Evolutionary conservation across 768 basidiomycete species (phyloP), one percentile per base, ranked within the genome.

Genomic region (Phlegmacium glaucopus): DNA sequence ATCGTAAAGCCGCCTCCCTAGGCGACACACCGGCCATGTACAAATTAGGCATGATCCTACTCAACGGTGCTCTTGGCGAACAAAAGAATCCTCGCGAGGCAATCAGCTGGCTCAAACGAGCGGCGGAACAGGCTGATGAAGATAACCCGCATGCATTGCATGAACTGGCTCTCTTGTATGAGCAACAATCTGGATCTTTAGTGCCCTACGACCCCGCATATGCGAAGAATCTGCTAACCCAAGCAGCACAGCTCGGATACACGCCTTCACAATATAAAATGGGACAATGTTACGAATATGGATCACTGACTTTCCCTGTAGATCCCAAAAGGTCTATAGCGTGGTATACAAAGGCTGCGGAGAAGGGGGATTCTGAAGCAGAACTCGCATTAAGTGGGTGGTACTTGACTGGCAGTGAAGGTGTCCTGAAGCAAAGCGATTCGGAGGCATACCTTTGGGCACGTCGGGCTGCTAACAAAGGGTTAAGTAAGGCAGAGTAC

Each of bases 371-470:
- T 62, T 72, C 91, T 1, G 94, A 97, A 61, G 93, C 94, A 2
- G 96, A 98, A 69, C 77, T 99, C 44, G 94, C 95, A 13, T 67
- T 99, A 51, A 95, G 93, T 53, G 96, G 96, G 18, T 99, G 96
- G 96, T 99, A 98, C 71, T 71, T 99, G 51, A 98, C 95, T 0
- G 92, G 92, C 3, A 91, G 85, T 61, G 95, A 98, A 60, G 90
- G 90, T 2, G 91, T 98, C 2, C 69, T 99, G 59, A 96, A 96
- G 68, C 96, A 98, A 73, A 94, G 90, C 58, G 96, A 99, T 65
- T 89, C 88, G 2, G 96, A 99, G 65, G 96, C 96, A n/a, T 99
- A 96, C 66, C 67, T 99, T 34, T 99, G 96, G 96, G 96, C 95
- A 9, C 77, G 94, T 27, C 80, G 91, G 45, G 94, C 94, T 13